Conservation (phyloP, 1,139 yeast genomes). For the Zygoascus hellenicus region DNA sequence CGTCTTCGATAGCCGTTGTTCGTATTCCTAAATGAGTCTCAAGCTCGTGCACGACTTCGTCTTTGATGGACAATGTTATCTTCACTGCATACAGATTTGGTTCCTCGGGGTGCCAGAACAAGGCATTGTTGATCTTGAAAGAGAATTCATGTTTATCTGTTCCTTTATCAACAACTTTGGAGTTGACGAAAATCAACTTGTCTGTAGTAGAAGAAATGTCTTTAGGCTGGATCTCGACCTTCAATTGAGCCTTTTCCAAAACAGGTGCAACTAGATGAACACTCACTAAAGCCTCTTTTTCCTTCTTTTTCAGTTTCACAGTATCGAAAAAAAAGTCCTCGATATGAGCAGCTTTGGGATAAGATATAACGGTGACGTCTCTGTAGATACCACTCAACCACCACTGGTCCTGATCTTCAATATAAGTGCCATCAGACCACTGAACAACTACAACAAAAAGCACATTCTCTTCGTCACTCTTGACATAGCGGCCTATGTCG, state of each 20-base stretch:
- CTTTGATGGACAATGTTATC: slow-evolving; percentile 15
- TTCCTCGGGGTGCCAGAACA: slow-evolving; percentile 35
- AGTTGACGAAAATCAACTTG: no score
- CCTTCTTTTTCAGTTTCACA: slow-evolving; percentile 1
- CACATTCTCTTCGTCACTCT: slow-evolving; percentile 12
- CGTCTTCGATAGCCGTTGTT: slow-evolving; percentile 28
- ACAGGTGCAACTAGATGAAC: slow-evolving; percentile 8
- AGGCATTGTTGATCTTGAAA: slow-evolving; percentile 16
- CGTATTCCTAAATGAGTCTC: slow-evolving; percentile 31
- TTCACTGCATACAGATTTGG: slow-evolving; percentile 31
- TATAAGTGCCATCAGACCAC: slow-evolving; percentile 33
- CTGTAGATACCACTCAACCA: slow-evolving; percentile 34
- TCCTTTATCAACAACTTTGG: neutral
- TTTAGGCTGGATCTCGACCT: neutral
- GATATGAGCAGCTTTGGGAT: slow-evolving; percentile 16
- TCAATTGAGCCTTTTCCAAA: neutral
- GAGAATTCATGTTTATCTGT: neutral
- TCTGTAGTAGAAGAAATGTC: no score
- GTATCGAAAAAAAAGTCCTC: slow-evolving; percentile 20
- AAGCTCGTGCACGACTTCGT: slow-evolving; percentile 17
- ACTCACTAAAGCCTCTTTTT: slow-evolving; percentile 10
- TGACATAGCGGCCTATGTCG: slow-evolving; percentile 23
- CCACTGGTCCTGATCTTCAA: slow-evolving; percentile 39
- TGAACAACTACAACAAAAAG: slow-evolving; percentile 32
- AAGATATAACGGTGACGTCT: slow-evolving; percentile 20